Evolutionary conservation across 495 filamentous ascomycete species (phyloP).

Genomic region (Aspergillus wentii): DNA sequence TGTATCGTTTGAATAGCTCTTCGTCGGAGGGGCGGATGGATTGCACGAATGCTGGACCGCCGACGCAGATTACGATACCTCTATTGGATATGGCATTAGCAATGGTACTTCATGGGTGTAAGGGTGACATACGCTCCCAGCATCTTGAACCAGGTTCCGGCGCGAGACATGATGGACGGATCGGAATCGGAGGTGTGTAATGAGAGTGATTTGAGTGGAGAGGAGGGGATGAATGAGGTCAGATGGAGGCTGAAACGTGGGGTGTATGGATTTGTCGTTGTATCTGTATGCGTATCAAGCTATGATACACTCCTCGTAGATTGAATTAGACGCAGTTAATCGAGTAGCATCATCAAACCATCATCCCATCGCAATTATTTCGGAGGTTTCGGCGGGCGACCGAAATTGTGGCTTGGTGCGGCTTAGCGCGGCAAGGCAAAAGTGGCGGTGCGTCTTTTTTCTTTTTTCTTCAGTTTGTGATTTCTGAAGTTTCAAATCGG

Average conservation of each 20-base stretch:
- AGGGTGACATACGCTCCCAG: slow-evolving; percentile 38
- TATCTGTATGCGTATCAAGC: no score
- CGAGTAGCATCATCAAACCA: no score
- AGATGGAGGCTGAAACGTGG: not conserved
- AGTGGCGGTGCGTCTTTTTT: no score
- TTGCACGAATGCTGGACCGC: slow-evolving; percentile 79
- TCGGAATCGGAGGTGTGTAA: not conserved
- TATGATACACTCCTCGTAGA: no score
- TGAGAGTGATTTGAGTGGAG: not conserved
- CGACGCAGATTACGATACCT: slow-evolving; percentile 62
- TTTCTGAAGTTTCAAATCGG: no score
- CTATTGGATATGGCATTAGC: slow-evolving; percentile 39
- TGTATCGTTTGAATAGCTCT: slow-evolving; percentile 88
- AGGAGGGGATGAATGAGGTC: slow-evolving; percentile 18
- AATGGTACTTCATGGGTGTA: not conserved
- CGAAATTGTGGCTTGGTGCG: no score
- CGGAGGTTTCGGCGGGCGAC: no score
- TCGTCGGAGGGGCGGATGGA: slow-evolving; percentile 84
- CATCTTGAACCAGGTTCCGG: slow-evolving; percentile 53
- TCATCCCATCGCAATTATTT: no score
- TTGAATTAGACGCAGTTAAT: no score
- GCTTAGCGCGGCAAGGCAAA: no score
- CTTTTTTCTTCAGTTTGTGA: no score
- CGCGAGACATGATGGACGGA: slow-evolving; percentile 45
- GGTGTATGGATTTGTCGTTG: not conserved